These are phyloP conservation scores for Astragalus membranaceus DNA, from an alignment of 306 rosid species.

Conservation along the genomic window DNA sequence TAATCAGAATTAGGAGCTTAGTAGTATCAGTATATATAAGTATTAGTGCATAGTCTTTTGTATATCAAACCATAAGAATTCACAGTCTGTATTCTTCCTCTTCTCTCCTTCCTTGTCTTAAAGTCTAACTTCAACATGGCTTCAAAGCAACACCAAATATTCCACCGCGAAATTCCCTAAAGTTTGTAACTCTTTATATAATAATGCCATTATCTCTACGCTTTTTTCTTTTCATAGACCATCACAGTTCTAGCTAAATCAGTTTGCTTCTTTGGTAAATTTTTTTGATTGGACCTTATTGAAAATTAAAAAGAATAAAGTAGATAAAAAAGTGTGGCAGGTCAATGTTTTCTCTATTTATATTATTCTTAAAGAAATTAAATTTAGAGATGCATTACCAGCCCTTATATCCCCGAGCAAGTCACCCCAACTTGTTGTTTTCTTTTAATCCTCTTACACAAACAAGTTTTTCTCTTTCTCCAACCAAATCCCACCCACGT, in stretches of 20 bases:
- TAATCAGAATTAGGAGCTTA: not conserved
- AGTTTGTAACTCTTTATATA: too few species aligned
- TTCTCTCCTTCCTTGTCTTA: not conserved
- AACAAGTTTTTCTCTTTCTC: not conserved
- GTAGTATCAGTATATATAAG: not conserved
- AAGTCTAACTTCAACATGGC: not conserved
- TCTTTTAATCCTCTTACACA: not conserved
- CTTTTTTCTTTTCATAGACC: not conserved
- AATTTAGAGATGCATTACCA: not conserved
- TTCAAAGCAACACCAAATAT: too few species aligned
- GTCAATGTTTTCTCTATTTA: not conserved
- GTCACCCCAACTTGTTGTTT: not conserved
- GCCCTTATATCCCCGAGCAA: not conserved
- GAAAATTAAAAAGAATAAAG: not conserved
- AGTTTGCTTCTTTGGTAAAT: not conserved
- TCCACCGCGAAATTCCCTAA: too few species aligned
- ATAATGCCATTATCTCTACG: not conserved
- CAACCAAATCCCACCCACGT: not conserved
- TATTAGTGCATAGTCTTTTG: not conserved
- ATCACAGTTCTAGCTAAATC: not conserved
- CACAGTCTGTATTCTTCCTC: not conserved
- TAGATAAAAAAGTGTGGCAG: not conserved
- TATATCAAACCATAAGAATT: too few species aligned
- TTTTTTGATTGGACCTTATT: not conserved
- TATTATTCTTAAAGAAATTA: not conserved